Evolutionary conservation across 108 stramenopile species (phyloP).

Genomic region (Cyclotella kingstonii): DNA sequence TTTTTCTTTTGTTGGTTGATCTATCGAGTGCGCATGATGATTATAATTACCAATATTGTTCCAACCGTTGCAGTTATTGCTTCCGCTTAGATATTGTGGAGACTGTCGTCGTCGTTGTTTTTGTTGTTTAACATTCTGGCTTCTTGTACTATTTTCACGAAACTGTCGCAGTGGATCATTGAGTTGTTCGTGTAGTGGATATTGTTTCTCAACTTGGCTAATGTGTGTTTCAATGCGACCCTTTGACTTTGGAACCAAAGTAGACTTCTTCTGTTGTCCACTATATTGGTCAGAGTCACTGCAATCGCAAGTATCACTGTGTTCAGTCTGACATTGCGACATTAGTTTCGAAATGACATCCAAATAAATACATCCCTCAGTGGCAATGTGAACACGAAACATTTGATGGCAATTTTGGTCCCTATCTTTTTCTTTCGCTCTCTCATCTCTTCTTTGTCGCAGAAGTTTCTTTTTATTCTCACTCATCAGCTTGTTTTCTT

Average conservation of each 20-base stretch:
- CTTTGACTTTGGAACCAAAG: neutral
- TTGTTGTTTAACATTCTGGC: too few species aligned
- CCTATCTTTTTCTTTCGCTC: neutral
- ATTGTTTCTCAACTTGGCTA: neutral
- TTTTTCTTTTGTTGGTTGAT: constrained; percentile 19
- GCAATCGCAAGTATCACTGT: neutral
- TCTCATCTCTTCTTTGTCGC: neutral
- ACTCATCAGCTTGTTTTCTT: constrained; percentile 9
- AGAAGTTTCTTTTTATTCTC: constrained; percentile 6
- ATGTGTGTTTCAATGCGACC: neutral
- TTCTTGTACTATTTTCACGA: too few species aligned
- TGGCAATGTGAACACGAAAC: constrained; percentile 74
- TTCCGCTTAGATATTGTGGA: too few species aligned
- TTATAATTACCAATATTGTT: constrained; percentile 23
- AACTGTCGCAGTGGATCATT: neutral
- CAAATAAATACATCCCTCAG: constrained; percentile 83
- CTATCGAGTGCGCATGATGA: constrained; percentile 4
- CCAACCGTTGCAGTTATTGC: constrained; percentile 3
- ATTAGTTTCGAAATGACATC: constrained; percentile 70
- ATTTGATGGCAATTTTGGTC: neutral
- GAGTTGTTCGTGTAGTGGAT: neutral
- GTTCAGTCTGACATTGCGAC: constrained; percentile 25
- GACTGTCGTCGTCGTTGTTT: too few species aligned
- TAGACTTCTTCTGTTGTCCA: too few species aligned
- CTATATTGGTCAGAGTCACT: too few species aligned